Percentiles rank a stretch among this genome's conserved stretches.
phyloP scores from a whole-genome alignment of 176 grass and related monocot genomes.

The Pontederia paniculata region DNA sequence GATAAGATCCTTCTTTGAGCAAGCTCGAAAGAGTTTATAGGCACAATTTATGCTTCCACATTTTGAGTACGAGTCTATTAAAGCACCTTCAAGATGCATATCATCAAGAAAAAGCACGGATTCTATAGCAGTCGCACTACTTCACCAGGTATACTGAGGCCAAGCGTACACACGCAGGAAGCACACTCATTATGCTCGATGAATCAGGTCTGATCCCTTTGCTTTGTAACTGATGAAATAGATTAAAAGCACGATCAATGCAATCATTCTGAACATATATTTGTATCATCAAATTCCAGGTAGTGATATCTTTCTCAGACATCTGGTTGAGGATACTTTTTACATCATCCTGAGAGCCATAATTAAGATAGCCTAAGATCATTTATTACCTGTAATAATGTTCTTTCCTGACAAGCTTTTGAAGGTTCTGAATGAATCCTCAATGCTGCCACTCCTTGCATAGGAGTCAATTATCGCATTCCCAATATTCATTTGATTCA shows the following conservation, averaged over 20 bases:
- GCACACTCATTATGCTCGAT: constrained; percentile 47
- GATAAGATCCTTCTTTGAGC: constrained; percentile 43
- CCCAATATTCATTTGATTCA: no score
- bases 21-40: constrained; percentile 30
- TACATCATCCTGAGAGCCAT: constrained; percentile 30
- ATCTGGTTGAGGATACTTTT: constrained; percentile 40
- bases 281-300: constrained; percentile 60
- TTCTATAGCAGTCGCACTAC: constrained; percentile 56
- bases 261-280: constrained; percentile 39
- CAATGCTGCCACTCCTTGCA: constrained; percentile 41
- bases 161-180: constrained; percentile 46
- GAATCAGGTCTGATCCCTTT: constrained; percentile 34
- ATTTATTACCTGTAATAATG: constrained; percentile 47
- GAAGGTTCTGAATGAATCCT: constrained; percentile 32
- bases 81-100: constrained; percentile 43
- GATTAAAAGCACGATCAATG: constrained; percentile 27
- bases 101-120: constrained; percentile 44
- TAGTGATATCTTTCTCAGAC: constrained; percentile 46
- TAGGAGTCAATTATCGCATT: constrained; percentile 61
- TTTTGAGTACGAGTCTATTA: constrained; percentile 56
- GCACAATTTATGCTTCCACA: constrained; percentile 48
- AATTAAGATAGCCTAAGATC: constrained; percentile 53
- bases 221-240: constrained; percentile 44
- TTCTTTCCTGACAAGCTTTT: constrained; percentile 27
- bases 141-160: constrained; percentile 48